These are phyloP conservation scores for Talaromyces proteolyticus DNA, from an alignment of 495 filamentous ascomycete genomes.

Conservation along the genomic window DNA sequence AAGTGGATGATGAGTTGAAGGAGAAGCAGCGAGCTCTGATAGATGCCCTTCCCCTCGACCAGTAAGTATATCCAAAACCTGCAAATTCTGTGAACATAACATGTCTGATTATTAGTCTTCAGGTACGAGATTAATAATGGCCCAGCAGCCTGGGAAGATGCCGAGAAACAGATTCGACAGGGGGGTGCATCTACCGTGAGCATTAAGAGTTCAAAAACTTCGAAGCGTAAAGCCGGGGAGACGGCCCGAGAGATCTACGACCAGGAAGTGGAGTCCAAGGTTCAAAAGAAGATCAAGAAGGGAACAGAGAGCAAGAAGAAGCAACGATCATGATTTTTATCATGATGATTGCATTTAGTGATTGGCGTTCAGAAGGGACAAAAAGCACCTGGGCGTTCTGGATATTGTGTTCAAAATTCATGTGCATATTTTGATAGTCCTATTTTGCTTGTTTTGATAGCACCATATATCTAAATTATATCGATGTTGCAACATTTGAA, in stretches of 20 bases:
- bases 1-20: constrained; percentile 61
- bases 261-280: constrained; percentile 40
- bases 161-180: constrained; percentile 67
- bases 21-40: constrained; percentile 81
- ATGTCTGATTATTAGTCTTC: constrained; percentile 37
- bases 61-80: constrained; percentile 49
- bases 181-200: constrained; percentile 70
- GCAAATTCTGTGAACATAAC: constrained; percentile 22
- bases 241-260: constrained; percentile 48
- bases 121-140: constrained; percentile 80
- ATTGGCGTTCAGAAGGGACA: constrained; percentile 1
- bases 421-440: constrained; percentile 8
- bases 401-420: constrained; percentile 17
- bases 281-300: constrained; percentile 47
- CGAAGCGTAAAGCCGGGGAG: constrained; percentile 75
- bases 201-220: constrained; percentile 62
- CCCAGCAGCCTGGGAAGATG: constrained; percentile 68
- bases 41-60: constrained; percentile 79
- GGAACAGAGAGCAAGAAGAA: constrained; percentile 42
- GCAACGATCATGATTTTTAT: background rate
- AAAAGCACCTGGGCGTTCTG: constrained; percentile 4
- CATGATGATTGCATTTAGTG: constrained; percentile 7
- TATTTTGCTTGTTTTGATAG: no score
- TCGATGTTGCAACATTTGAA: no score
- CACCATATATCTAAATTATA: no score